Evolutionary conservation across 2,329 filamentous ascomycete genomes (phyloP).

Genomic region (Paramyrothecium sp.): DNA sequence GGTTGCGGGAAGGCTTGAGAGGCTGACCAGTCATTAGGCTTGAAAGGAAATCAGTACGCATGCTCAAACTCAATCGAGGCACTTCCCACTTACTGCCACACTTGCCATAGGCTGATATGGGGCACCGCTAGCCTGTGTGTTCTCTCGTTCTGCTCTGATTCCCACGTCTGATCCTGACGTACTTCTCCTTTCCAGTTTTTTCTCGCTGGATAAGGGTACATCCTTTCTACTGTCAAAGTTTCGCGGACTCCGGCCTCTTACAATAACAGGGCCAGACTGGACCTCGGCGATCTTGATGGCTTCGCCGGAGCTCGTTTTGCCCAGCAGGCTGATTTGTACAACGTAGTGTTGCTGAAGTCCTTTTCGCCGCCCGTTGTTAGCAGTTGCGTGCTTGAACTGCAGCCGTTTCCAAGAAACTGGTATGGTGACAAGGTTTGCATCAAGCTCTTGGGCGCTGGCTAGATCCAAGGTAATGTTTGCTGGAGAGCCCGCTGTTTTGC

Average conservation of each 20-base stretch:
- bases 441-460: slow-evolving; percentile 63
- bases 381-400: slow-evolving; percentile 94
- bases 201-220: slow-evolving; percentile 65
- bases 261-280: slow-evolving; percentile 89
- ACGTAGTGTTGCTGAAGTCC: slow-evolving; percentile 95
- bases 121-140: slow-evolving; percentile 22
- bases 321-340: slow-evolving; percentile 80
- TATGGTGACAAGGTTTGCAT: slow-evolving; percentile 75
- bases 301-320: slow-evolving; percentile 67
- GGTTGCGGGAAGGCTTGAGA: slow-evolving; percentile 31
- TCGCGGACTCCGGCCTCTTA: slow-evolving; percentile 84
- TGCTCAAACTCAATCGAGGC: neutral
- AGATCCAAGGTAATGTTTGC: slow-evolving; percentile 56
- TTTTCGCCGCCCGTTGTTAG: slow-evolving; percentile 92
- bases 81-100: slow-evolving; percentile 24
- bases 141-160: slow-evolving; percentile 32
- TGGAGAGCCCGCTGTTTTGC: slow-evolving; percentile 49
- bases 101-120: slow-evolving; percentile 30
- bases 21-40: slow-evolving; percentile 44
- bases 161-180: slow-evolving; percentile 30
- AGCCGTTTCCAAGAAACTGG: slow-evolving; percentile 91
- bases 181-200: slow-evolving; percentile 45
- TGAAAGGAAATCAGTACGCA: slow-evolving; percentile 13
- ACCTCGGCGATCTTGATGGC: slow-evolving; percentile 78
- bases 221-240: slow-evolving; percentile 94